These are phyloP conservation scores for Polyrhizophydium stewartii DNA, from an alignment of 371 early-diverging fungal genomes.

Conservation along the genomic window DNA sequence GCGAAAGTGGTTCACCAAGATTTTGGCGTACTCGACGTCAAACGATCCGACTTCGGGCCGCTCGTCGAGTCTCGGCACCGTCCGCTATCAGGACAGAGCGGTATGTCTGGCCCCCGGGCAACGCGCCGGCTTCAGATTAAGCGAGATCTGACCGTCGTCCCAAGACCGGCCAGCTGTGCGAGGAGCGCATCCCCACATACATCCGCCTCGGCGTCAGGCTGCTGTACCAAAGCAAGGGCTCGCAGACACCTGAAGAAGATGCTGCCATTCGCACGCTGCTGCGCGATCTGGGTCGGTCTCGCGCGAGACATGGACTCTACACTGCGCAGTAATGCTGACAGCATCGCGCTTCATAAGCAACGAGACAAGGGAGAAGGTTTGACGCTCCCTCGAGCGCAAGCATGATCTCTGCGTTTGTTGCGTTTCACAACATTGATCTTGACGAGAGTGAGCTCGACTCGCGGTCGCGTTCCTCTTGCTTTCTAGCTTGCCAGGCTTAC, in stretches of 20 bases:
- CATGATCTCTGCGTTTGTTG: conserved; percentile 72
- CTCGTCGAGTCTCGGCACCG: conserved; percentile 62
- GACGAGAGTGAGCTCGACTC: conserved; percentile 31
- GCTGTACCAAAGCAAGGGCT: conserved; percentile 45
- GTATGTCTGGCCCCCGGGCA: conserved; percentile 8
- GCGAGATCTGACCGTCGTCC: neutral
- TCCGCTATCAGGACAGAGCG: conserved; percentile 70
- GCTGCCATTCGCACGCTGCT: conserved; percentile 6
- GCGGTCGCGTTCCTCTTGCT: neutral
- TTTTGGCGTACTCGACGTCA: conserved; percentile 68
- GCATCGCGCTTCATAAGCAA: conserved; percentile 34
- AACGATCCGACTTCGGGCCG: too few relatives aligned
- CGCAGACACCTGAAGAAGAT: neutral
- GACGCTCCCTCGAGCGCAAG: conserved; percentile 62
- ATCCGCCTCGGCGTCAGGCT: conserved; percentile 80
- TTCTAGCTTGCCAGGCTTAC: conserved; percentile 28
- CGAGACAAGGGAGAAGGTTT: conserved; percentile 75
- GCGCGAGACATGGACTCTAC: neutral
- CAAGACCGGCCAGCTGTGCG: conserved; percentile 63
- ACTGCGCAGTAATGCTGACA: conserved; percentile 10
- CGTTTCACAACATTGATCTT: conserved; percentile 58
- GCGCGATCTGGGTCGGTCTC: conserved; percentile 5
- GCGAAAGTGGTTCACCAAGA: conserved; percentile 76
- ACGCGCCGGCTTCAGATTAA: too few relatives aligned
- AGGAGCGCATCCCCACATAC: conserved; percentile 82